Evolutionary conservation across 495 filamentous ascomycete genomes (phyloP), one percentile per base, ranked within the genome.

Genomic region (Penicillium waksmanii): DNA sequence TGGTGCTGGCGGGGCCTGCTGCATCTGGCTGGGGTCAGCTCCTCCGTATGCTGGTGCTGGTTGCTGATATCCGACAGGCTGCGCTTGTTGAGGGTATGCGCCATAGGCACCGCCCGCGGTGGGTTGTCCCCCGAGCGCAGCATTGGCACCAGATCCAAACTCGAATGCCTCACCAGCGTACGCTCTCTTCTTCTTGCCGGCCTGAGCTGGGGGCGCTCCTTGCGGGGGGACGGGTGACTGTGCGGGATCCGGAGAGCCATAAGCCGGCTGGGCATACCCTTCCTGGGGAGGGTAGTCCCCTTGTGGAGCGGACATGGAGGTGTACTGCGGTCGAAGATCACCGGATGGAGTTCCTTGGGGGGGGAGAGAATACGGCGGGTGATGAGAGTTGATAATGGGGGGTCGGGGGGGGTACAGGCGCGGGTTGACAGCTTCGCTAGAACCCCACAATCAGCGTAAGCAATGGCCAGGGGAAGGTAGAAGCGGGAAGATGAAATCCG

Each of bases 121-220:
- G 47, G 70, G 71, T 67, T 88, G 86, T 50, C 81, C 84, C 60
- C 83, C 84, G 44, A 86, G 69, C 15, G 78, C 89, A 53, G 91
- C 87, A 85, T 98, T 98, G 66, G 89, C 90, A 64, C 95, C 95
- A 33, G 84, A 84, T 34, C 89, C 93, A 68, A 98, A 93, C 11
- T 97, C 96, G 72, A 94, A 98, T 6, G 93, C 94, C 71, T 93
- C 89, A 25, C 91, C 91, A 23, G 96, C 95, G 79, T 98, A 98
- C 43, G 88, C 86, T 73, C 92, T 82, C 82, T 96, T 96, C 82
- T 93, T 97, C 73, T 88, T 82, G 79, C 79, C 85, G 81, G 65
- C 85, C 73, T 59, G 82, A 9, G 68, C 70, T 31, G 67, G 69
- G 40, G 71, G 54, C 13, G 69, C 67, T 27, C 61, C 71, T 48